Evolutionary conservation across 2,329 filamentous ascomycete genomes (phyloP), one percentile per base, ranked within the genome.

Genomic region (Botrytis fabae): DNA sequence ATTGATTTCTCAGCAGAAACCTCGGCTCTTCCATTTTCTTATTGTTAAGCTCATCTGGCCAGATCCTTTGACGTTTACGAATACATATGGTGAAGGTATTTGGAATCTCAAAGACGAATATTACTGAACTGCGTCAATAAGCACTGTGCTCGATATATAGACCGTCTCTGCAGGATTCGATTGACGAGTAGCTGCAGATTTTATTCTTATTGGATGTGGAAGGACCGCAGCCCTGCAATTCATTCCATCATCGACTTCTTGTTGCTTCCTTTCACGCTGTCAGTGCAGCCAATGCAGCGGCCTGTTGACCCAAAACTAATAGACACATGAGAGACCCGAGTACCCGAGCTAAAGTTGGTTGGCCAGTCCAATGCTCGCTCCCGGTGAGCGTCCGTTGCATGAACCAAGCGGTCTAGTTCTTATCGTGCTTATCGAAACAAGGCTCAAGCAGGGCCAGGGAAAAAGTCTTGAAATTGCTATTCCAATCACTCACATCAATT

Each of bases 11-110:
- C 25, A 68, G 64, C 64, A 28, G 22, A 68, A 68, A 32, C 18
- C 46, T 68, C 64, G 64, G 64, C 64, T 68, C 25, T 68, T 68
- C 46, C 38, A 40, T 65, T 48, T 32, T 35, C n/a, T 62, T 25
- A 40, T 62, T 42, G 12, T 51, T 51, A 51, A 44, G 32, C n/a
- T 28, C n/a, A 32, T 65, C n/a, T 65, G 22, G 63, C 63, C 14
- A 66, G 32, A 66, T 51, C 22, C 22, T 28, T 8, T 51, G 10
- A 38, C 38, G 28, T 25, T 54, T 40, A 18, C 20, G 32, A 40
- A 38, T 20, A 40, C 16, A 20, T 32, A 12, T 51, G 2, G 1
- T 66, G 46, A 28, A 12, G 44, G 1, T 28, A 38, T 65, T 51
- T 51, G 44, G 22, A 51, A 66, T 66, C 10, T 20, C 35, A 2